Evolutionary conservation across 1,139 yeast species (phyloP).

Genomic region (Candida tropicalis): DNA sequence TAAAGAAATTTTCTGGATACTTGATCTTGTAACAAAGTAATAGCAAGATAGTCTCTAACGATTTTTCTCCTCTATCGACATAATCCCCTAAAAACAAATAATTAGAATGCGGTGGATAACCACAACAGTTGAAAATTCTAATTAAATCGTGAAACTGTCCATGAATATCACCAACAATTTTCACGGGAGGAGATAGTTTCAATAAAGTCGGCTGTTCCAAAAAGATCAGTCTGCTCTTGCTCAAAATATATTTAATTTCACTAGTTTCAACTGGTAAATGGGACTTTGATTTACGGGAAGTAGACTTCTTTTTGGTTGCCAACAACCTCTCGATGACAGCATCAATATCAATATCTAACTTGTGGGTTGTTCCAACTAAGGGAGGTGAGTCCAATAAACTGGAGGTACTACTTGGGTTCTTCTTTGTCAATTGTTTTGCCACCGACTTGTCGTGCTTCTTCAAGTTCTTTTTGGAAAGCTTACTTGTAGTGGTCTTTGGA

Average conservation of each 20-base stretch:
- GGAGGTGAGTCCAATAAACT: conserved; percentile 33
- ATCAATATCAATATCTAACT: conserved; percentile 50
- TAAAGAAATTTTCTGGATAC: conserved; percentile 93
- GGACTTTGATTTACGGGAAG: conserved; percentile 37
- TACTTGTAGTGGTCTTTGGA: conserved; percentile 28
- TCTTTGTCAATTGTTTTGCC: conserved; percentile 10
- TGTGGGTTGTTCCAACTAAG: conserved; percentile 20
- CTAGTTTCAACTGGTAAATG: conserved; percentile 47
- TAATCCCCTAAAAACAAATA: conserved; percentile 93
- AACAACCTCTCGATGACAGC: conserved; percentile 56
- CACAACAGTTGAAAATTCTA: conserved; percentile 91
- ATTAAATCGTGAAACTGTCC: conserved; percentile 94
- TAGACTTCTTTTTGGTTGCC: conserved; percentile 34
- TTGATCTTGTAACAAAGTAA: conserved; percentile 90
- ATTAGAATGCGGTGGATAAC: conserved; percentile 96
- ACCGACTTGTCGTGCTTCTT: conserved; percentile 11
- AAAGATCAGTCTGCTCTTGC: conserved; percentile 79
- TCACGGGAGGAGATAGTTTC: conserved; percentile 92
- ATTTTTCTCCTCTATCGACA: conserved; percentile 95
- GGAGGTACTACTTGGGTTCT: conserved; percentile 20
- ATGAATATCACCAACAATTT: conserved; percentile 96
- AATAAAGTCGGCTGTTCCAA: conserved; percentile 85
- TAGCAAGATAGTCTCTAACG: conserved; percentile 84
- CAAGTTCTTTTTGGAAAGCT: conserved; percentile 16
- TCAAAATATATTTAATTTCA: conserved; percentile 67